Evolutionary conservation across 169 alveolate species (phyloP), one percentile per base, ranked within the genome.

Genomic region (Plasmodium reichenowi): DNA sequence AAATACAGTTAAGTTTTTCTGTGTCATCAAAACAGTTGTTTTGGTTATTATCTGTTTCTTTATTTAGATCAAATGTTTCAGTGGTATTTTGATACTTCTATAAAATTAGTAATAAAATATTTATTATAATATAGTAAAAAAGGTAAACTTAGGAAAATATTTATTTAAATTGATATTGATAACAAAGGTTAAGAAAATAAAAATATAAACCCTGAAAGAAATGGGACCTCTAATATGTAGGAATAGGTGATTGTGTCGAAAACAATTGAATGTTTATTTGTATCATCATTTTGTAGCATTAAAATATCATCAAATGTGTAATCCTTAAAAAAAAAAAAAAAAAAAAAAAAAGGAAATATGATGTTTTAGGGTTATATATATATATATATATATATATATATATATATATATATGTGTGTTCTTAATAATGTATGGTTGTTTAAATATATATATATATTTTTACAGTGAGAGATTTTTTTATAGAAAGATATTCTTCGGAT

Each of bases 241-340:
- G 72, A 67, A 67, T 54, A 80, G 52, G 43, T 58, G 24, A 52
- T 74, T 59, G 52, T 72, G 43, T 80, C 90, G 26, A 52, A 48
- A 80, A 80, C 63, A 48, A 80, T 5, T 8, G 64, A 43, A 48
- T 80, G 22, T 32, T 64, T 80, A 26, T 59, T 71, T 68, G 52
- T 80, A 64, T 80, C 54, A 47, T 67, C 67, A 17, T 67, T 68
- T 62, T 80, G 56, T 13, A 20, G 4, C 67, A 80, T 80, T 67
- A 80, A 68, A 26, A 80, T 47, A 45, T 80, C 90, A 59, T 80
- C 80, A 13, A 68, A 56, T 52, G 67, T 80, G 52, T 80, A 80
- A 32, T 80, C 56, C 90, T 80, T 58, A 67, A 70, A 48, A 29
- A 60, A 22, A 4, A 45, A 17, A 29, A 10, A 17, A 60, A 60